Conservation (phyloP, 2,329 filamentous ascomycete genomes). For the Fusarium pininemorale region DNA sequence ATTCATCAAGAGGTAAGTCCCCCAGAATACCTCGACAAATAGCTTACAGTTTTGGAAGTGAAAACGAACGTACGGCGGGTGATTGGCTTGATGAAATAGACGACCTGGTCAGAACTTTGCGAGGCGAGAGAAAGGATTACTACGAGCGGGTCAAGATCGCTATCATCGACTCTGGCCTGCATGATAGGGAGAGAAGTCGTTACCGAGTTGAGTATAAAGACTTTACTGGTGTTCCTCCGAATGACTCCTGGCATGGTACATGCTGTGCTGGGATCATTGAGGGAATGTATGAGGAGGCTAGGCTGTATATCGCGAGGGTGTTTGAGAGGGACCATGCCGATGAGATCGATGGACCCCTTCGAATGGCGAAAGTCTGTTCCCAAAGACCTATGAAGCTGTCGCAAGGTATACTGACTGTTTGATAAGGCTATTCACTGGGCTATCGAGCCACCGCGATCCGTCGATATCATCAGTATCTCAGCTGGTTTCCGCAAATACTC, state of each 20-base stretch:
- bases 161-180: background rate
- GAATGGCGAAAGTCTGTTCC: background rate
- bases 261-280: background rate
- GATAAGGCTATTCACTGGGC: background rate
- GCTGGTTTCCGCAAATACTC: background rate
- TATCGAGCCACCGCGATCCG: rapidly evolving
- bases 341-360: rapidly evolving
- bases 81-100: background rate
- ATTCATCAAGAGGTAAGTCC: background rate
- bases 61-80: rapidly evolving
- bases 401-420: rapidly evolving
- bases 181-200: rapidly evolving
- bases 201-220: background rate
- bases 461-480: background rate
- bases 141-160: background rate
- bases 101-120: rapidly evolving
- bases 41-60: rapidly evolving
- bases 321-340: rapidly evolving
- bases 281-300: rapidly evolving
- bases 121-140: rapidly evolving
- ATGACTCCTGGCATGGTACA: background rate
- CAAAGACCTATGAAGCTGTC: too few species aligned
- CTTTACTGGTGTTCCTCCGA: rapidly evolving
- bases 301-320: rapidly evolving
- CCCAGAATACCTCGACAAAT: rapidly evolving